Evolutionary conservation across 306 rosid genomes (phyloP), one percentile per base, ranked within the genome.

Genomic region (Mimosa pudica): DNA sequence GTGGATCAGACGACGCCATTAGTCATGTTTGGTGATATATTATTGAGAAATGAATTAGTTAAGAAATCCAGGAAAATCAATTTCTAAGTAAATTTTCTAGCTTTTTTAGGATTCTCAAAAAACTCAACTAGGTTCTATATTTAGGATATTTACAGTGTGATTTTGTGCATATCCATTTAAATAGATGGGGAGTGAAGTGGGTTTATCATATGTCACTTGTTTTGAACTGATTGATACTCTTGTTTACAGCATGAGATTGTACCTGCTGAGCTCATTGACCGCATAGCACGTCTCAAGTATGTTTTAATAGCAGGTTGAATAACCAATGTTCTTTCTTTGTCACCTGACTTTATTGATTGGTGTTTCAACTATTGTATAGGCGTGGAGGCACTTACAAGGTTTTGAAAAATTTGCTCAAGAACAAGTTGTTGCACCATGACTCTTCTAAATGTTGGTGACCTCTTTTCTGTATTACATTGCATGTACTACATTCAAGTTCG

Each of bases 351-450:
- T 41, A n/a, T 80, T 32, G 13, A 33, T 13, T 14, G 30, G 44
- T 38, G 41, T 64, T 4, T n/a, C 24, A 30, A 32, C 36, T 58
- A 66, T 33, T 79, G 55, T 79, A 46, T 80, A 94, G 98, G 89
- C 97, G 91, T 85, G 98, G 98, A 9, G 97, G 97, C 72, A 87
- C 95, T 7, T 94, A 92, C 78, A 94, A 92, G 84, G 97, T 94
- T 57, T 52, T 94, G 86, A 94, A 89, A 77, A 91, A 91, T 79
- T 86, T 94, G 85, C 95, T 92, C 60, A 94, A 91, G 83, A 81
- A 94, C 86, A 94, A 94, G 80, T 80, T 94, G 84, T 79, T 94
- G 85, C 98, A 94, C 66, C 98, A 94, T 8, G 98, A 94, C 77
- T 84, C 97, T 75, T 87, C 97, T 58, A 94, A 94, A 85, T 94